Evolutionary conservation across 2,329 filamentous ascomycete genomes (phyloP), one percentile per base, ranked within the genome.

Genomic region (Pseudogymnoascus sp.): DNA sequence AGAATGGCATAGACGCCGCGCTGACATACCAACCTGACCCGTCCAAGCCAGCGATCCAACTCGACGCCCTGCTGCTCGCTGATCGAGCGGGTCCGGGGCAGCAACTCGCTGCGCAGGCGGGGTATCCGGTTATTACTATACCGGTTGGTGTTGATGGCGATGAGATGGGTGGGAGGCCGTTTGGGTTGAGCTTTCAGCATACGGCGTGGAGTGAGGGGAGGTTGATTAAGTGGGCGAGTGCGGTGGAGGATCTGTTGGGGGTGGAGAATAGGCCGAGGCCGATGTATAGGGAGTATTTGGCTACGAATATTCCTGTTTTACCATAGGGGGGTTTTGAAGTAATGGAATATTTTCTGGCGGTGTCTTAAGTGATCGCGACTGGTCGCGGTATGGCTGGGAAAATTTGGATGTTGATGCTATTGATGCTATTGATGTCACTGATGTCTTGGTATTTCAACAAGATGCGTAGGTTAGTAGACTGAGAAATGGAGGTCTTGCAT

Each of bases 241-340:
- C 62, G 2, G 36, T 63, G 16, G 62, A 63, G 37, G 62, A 63
- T 40, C 8, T 63, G 10, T 16, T 64, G 47, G 59, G 64, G 23
- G 34, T n/a, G 45, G 45, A 10, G 23, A 51, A 10, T 51, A 51
- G 45, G 45, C 45, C 45, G 12, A 23, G 45, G 23, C 45, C 45
- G 23, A 51, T 51, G 45, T 51, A 51, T 29, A 51, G 23, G 12
- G 45, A 51, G 45, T 12, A 51, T 51, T 51, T 51, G 21, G 45
- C 45, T 51, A 51, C 12, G 45, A 29, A 51, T 51, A 51, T 51
- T 51, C 45, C 45, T 3, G 10, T 51, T 29, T 51, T 51, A 29
- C 45, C 45, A 12, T 51, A 51, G 45, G 14, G 21, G 45, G 5
- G 29, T 14, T 16, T 7, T 14, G 21, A 26, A 8, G 11, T 47